Evolutionary conservation across 495 filamentous ascomycete genomes (phyloP), one percentile per base, ranked within the genome.

Genomic region (Parmelia sp.): DNA sequence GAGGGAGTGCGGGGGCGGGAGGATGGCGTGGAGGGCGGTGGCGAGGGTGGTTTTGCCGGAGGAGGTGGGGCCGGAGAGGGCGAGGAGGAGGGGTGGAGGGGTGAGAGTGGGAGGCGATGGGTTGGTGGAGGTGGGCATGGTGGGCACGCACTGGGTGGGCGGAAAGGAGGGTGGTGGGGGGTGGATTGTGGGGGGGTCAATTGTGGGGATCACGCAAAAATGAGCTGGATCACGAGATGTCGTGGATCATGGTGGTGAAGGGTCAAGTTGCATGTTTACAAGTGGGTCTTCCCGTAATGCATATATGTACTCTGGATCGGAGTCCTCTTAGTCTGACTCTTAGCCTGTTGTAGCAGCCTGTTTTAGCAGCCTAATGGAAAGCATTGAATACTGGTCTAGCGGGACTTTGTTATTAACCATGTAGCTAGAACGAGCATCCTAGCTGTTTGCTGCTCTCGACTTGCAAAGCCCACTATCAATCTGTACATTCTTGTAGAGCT

Each of bases 21-120:
- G 90, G 64, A 92, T 83, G 56, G 83, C 80, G 59, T 87, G 86
- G 12, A 96, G 78, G 14, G 92, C 80, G 5, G 90, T 80, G 47
- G 89, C 84, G 19, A 92, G 78, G 53, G 90, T 92, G 19, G 89
- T 92, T 77, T 93, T 93, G 37, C 90, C 90, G 71, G 84, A 87
- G 23, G 83, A 89, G 23, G 90, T 91, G 60, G 84, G 85, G 42
- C 90, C 90, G 53, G 86, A 89, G 63, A 94, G 82, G 49, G 83
- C 88, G 57, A 94, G 77, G 58, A 91, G 76, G 64, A 90, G 39
- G 88, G 56, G 14, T 58, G 27, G 21, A n/a, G 10, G 29, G 40
- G 25, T 21, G 10, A 14, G 35, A 27, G 19, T 25, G 10, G 21
- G 33, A 21, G 1, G 31, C 17, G 23, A 1, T 31, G 33, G 39